Evolutionary conservation across 768 basidiomycete species (phyloP), one percentile per base, ranked within the genome.

Genomic region (Pulveroboletus sp.): DNA sequence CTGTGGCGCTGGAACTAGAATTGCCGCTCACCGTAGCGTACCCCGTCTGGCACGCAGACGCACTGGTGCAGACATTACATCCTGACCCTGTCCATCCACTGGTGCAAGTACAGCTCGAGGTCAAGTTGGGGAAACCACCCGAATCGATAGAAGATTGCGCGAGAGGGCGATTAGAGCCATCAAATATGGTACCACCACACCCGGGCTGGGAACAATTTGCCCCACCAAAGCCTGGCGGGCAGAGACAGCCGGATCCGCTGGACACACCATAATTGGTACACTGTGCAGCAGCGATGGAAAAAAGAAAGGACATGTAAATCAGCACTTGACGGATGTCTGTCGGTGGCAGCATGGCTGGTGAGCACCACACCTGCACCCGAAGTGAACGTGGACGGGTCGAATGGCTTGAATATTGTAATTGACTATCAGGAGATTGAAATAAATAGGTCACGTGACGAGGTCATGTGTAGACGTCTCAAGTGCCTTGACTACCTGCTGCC

Each of bases 221-320:
- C 7, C 86, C 89, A 10, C 86, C 87, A 61, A 89, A 91, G 11
- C 92, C 92, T 21, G 80, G 77, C 5, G 91, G 92, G 66, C 93
- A 96, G 21, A 76, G 67, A 63, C 93, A 94, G 6, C 50, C 49
- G 0, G 67, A 61, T 0, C 49, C 31, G 37, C 18, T 59, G 7
- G 65, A 55, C 30, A 40, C 50, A 13, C 66, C 66, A 26, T 56
- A 58, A 36, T 67, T 67, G 39, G 49, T 40, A 42, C 67, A 57
- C n/a, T 67, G 67, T 7, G 60, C 66, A 0, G 18, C 14, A 18
- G 35, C 40, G 37, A 62, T 42, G 27, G 47, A 39, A 11, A 57
- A 42, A 10, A 52, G 24, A 43, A 67, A 28, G 8, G 43, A 44
- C 5, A 48, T 43, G 37, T 57, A 32, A 36, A 41, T 10, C 1